phyloP scores from a whole-genome alignment of 2,329 filamentous ascomycete species.

The Hypoxylon sp. region DNA sequence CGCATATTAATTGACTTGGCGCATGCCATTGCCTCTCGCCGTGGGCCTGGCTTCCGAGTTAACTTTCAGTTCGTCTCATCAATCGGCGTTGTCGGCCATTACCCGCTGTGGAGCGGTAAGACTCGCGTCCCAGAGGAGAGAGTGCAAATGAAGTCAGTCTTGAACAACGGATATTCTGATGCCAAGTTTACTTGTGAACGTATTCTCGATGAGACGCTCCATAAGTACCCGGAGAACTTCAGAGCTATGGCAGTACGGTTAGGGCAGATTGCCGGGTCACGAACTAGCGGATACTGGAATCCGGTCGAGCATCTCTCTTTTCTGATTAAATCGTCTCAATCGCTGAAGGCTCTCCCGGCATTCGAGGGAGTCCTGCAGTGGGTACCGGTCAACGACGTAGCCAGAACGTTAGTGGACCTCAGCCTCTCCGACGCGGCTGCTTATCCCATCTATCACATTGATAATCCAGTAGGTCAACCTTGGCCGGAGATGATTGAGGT shows the following conservation, averaged over 20 bases:
- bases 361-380: conserved; percentile 59
- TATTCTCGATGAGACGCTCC: conserved; percentile 64
- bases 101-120: conserved; percentile 44
- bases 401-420: conserved; percentile 47
- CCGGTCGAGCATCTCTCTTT: conserved; percentile 65
- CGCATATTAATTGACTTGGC: conserved; percentile 64
- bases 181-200: conserved; percentile 66
- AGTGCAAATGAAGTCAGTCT: conserved; percentile 56
- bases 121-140: conserved; percentile 60
- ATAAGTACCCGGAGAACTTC: conserved; percentile 59
- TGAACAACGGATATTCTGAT: conserved; percentile 65
- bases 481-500: conserved; percentile 44
- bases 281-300: conserved; percentile 68
- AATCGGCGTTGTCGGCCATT: conserved; percentile 56
- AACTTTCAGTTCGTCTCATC: conserved; percentile 61
- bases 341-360: conserved; percentile 59
- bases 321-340: conserved; percentile 65
- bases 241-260: conserved; percentile 60
- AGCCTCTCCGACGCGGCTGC: conserved; percentile 21
- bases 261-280: conserved; percentile 68
- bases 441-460: conserved; percentile 51
- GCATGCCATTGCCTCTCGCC: conserved; percentile 34
- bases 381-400: conserved; percentile 60
- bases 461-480: conserved; percentile 50
- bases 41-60: conserved; percentile 28